Base-by-base conservation (phyloP, 345 rosid genomes). In the Leavenworthia alabamica region DNA sequence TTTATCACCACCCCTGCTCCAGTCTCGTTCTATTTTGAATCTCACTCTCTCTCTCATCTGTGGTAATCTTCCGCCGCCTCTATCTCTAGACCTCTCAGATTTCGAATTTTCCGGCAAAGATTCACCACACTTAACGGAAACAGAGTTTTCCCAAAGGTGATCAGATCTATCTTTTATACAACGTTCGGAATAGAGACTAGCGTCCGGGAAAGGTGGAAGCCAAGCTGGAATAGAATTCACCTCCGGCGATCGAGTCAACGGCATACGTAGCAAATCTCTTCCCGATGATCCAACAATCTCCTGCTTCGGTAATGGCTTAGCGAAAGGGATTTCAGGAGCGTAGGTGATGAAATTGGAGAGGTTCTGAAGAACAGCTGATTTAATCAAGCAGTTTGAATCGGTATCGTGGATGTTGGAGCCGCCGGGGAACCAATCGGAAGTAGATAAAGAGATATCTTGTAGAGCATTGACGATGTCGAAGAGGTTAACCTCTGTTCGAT, bases 301-400 rank as follows among this genome's bases (percentile, higher is more conserved):
- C 16, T 7, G 47, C 16, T 7, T 56, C 16, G 83, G 82, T 39
- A 84, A 47, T 4, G 86, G 80, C 59, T 73, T 77, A 2, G 86
- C 88, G 29, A 82, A 86, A 12, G 90, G 90, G 60, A 67, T 80
- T 66, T 86, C 94, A 0, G 44, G 56, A 4, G 64, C 52, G 60
- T 39, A 37, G 2, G 59, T 26, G 9, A 84, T 78, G 44, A 82
- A 83, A 32, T 43, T 24, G n/a, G 55, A 60, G 24, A 82, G 52
- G 31, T 72, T 79, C 27, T 56, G 44, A 12, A 82, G 28, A 7
- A 53, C 66, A n/a, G 64, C 33, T 7, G 83, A 82, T 6, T 35
- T 64, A 29, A 79, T 46, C 44, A 75, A 19, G 49, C 73, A 66
- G 9, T 43, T 67, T 0, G 66, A 60, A 35, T 53, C 57, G 19